A percentile compares a stretch with the other conserved stretches of the same genome.
phyloP scores from a whole-genome alignment of 768 basidiomycete genomes.

The Naganishia kalamii region DNA sequence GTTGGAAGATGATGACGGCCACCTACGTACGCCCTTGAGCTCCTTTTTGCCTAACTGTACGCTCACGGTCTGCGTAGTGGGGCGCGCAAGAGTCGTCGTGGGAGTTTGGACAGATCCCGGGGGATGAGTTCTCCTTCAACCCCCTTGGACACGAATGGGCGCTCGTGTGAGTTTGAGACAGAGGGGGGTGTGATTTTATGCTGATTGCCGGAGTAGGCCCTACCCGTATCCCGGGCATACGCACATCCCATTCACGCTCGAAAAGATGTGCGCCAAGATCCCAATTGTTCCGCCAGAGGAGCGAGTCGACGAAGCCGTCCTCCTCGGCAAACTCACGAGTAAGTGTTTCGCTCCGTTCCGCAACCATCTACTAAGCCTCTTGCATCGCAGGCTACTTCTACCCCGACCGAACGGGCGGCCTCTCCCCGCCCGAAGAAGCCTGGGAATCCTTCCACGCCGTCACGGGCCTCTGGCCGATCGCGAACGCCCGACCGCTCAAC shows the following conservation, averaged over 20 bases:
- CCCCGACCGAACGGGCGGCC: background rate
- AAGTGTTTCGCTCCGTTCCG: no score
- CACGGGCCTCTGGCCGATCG: background rate
- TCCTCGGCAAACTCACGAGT: background rate
- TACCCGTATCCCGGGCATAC: conserved; percentile 1
- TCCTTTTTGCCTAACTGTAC: no score
- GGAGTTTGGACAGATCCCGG: conserved; percentile 2
- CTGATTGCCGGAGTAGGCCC: background rate
- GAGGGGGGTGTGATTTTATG: background rate
- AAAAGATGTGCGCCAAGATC: background rate
- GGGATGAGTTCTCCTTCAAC: conserved; percentile 1
- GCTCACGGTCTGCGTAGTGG: no score
- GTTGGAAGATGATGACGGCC: conserved; percentile 11
- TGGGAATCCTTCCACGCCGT: background rate
- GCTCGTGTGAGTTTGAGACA: background rate
- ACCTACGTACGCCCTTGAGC: background rate
- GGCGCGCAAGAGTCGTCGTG: background rate
- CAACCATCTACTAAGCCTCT: no score
- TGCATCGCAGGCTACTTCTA: background rate
- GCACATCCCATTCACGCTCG: background rate
- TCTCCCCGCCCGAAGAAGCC: background rate
- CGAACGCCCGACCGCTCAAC: background rate
- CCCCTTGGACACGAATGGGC: conserved; percentile 10
- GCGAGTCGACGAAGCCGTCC: background rate
- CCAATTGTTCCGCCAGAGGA: background rate